Base-by-base conservation (phyloP, 768 basidiomycete genomes). In the Phlegmacium glaucopus region DNA sequence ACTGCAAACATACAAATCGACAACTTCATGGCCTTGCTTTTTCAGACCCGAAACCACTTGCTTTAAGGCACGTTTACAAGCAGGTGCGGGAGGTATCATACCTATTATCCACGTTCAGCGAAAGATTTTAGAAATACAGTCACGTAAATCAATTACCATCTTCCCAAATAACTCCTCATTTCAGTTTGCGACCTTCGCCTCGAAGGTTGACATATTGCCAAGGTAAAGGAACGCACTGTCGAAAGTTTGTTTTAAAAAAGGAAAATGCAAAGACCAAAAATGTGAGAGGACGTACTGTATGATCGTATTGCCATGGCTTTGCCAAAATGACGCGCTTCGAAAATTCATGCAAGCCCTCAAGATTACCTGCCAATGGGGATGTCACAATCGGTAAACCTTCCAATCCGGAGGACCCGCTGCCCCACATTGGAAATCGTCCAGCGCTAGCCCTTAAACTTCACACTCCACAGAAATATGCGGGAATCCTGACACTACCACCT, bases 291-390 rank as follows among this genome's bases (percentile, higher is more conserved):
- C 70, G 42, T 51, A 77, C 78, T 3, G 74, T 76, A 47, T 80
- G 76, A 57, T 87, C 86, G 50, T 86, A 85, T 12, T 72, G 69
- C 83, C 84, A 87, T 13, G 85, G 82, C 46, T 76, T 75, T 62
- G 78, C 79, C 39, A 66, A 66, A 16, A 85, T 70, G 7, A 87
- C 69, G 11, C 79, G 71, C 52, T 77, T 77, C 80, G 80, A 87
- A 61, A 86, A 81, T 45, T 82, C 78, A 42, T 77, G 75, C 30
- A 88, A 62, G 59, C 86, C 83, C 13, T 73, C 75, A 32, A 85
- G 66, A n/a, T 69, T 81, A 35, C 69, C 67, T 2, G 84, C 78
- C 76, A 87, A 79, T 1, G 86, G 84, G 16, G 80, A 72, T 34
- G 75, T 69, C 12, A 80, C 65, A 11, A 77, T 63, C 0, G 74